Conservation (phyloP, 2,329 filamentous ascomycete genomes). For the Fusarium concolor region DNA sequence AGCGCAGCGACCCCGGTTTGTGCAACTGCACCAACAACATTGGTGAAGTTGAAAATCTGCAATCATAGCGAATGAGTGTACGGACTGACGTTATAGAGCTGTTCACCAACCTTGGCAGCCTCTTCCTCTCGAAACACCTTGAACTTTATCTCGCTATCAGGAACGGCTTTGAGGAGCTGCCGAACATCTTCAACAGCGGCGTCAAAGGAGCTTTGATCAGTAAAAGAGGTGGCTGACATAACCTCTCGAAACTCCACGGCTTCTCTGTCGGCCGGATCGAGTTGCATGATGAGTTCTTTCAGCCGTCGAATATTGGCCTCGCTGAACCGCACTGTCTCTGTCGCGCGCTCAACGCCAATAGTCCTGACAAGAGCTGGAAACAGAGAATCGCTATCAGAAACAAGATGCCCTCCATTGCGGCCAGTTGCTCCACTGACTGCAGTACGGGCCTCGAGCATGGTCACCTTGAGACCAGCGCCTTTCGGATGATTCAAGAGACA, state of each 20-base stretch:
- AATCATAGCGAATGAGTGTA: too few species aligned
- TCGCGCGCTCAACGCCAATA: constrained; percentile 52
- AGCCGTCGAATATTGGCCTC: constrained; percentile 31
- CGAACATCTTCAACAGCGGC: constrained; percentile 1
- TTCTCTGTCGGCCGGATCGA: constrained; percentile 3
- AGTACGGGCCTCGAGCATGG: constrained; percentile 46
- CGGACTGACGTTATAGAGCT: fast-evolving
- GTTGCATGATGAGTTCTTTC: constrained; percentile 14
- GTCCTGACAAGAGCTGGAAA: constrained; percentile 49
- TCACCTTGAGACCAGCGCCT: constrained; percentile 20
- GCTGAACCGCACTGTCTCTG: constrained; percentile 57
- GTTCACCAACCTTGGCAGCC: neutral
- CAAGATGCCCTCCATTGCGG: constrained; percentile 48
- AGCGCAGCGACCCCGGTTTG: constrained; percentile 58
- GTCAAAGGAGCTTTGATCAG: constrained; percentile 13
- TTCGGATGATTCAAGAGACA: constrained; percentile 37
- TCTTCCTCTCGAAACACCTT: constrained; percentile 3
- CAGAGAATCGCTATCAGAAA: constrained; percentile 52
- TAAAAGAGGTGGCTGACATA: constrained; percentile 16
- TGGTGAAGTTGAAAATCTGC: constrained; percentile 16
- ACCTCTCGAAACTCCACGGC: constrained; percentile 25
- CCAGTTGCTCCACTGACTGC: constrained; percentile 48
- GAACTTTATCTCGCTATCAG: constrained; percentile 22
- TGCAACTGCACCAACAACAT: constrained; percentile 49
- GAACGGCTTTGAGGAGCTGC: constrained; percentile 15